A percentile compares a stretch with the other conserved stretches of the same genome.
phyloP scores from a whole-genome alignment of 2,329 filamentous ascomycete species.

The Pezicula neosporulosa region DNA sequence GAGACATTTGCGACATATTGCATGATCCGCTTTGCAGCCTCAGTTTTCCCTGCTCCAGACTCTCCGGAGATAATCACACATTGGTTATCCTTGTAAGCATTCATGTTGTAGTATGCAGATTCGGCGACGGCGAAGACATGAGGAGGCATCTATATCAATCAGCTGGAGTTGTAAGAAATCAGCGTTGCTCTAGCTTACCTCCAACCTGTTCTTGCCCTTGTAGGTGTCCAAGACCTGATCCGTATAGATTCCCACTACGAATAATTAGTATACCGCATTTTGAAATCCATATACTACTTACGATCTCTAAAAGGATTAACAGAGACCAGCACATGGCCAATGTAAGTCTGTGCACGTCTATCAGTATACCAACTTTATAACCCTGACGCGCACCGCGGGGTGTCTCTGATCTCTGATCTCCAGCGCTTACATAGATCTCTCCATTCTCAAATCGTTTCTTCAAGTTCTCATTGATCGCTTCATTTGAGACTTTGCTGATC shows the following conservation, averaged over 20 bases:
- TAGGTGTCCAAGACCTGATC: slow-evolving; percentile 91
- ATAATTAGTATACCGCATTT: slow-evolving; percentile 30
- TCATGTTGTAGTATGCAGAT: slow-evolving; percentile 98
- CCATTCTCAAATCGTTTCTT: slow-evolving; percentile 97
- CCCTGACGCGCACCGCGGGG: slow-evolving; percentile 10
- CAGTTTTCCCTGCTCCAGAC: slow-evolving; percentile 96
- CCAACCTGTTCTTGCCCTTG: slow-evolving; percentile 92
- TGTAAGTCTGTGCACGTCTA: slow-evolving; percentile 67
- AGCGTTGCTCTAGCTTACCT: slow-evolving; percentile 43
- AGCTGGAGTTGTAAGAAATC: slow-evolving; percentile 7
- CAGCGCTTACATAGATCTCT: slow-evolving; percentile 75
- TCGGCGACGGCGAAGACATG: slow-evolving; percentile 98
- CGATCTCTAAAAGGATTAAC: slow-evolving; percentile 96
- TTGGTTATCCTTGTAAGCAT: slow-evolving; percentile 97
- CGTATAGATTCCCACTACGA: slow-evolving; percentile 87
- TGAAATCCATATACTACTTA: slow-evolving; percentile 34
- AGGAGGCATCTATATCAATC: slow-evolving; percentile 59
- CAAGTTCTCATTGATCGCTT: slow-evolving; percentile 98
- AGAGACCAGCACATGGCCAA: slow-evolving; percentile 97
- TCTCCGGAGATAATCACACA: slow-evolving; percentile 99
- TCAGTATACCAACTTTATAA: background rate
- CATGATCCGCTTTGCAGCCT: slow-evolving; percentile 98
- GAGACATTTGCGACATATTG: slow-evolving; percentile 99
- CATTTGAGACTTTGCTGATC: slow-evolving; percentile 97
- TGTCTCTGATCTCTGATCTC: slow-evolving; percentile 16